Evolutionary conservation across 176 grass and related monocot genomes (phyloP).

Genomic region (Coix lacrymajobi): DNA sequence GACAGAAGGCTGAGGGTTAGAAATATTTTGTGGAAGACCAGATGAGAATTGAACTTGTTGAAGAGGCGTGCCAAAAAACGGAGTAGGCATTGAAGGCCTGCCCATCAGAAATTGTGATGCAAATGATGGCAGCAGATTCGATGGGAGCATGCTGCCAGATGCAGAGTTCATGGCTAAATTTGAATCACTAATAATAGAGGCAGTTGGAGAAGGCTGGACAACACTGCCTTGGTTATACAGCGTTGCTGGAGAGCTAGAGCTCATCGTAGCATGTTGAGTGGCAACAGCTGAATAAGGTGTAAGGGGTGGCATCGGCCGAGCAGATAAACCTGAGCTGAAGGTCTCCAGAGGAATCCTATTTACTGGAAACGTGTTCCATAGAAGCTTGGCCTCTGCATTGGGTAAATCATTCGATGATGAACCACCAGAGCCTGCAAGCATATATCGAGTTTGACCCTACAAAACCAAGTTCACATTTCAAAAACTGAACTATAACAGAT

Average conservation of each 20-base stretch:
- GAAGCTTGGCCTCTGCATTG: constrained; percentile 56
- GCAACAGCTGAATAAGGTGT: constrained; percentile 51
- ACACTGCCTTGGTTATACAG: constrained; percentile 41
- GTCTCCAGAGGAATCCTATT: constrained; percentile 52
- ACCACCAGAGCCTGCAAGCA: constrained; percentile 35
- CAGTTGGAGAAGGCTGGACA: constrained; percentile 27
- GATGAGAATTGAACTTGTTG: constrained; percentile 54
- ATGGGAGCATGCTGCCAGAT: constrained; percentile 38
- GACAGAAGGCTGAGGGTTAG: constrained; percentile 46
- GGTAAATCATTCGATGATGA: constrained; percentile 58
- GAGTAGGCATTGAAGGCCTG: constrained; percentile 40
- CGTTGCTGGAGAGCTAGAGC: constrained; percentile 40
- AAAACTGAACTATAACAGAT: constrained; percentile 13
- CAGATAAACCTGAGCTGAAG: constrained; percentile 51
- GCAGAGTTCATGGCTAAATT: constrained; percentile 39
- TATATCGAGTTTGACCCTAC: constrained; percentile 76
- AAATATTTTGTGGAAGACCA: constrained; percentile 45
- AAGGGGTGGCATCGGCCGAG: constrained; percentile 41
- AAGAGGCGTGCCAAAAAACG: constrained; percentile 37
- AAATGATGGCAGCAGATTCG: constrained; percentile 53
- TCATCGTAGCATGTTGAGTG: constrained; percentile 43
- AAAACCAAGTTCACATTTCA: constrained; percentile 23
- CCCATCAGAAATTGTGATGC: constrained; percentile 40
- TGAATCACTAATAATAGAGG: constrained; percentile 40
- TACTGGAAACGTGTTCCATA: constrained; percentile 62